Evolutionary conservation across 768 basidiomycete species (phyloP).

Genomic region (Kwoniella heveanensis): DNA sequence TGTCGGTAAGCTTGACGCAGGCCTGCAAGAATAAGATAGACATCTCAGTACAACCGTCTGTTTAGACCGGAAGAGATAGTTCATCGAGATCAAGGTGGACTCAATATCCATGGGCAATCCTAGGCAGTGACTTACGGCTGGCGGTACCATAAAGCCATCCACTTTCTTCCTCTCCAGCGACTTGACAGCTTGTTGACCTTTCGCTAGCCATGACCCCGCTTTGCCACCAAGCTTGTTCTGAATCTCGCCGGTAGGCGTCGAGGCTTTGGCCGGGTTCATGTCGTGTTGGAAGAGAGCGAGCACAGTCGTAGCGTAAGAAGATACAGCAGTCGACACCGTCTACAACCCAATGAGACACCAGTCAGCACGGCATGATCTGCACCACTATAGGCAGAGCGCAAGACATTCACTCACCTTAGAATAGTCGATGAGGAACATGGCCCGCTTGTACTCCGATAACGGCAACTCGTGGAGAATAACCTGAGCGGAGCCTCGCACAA

Average conservation of each 20-base stretch:
- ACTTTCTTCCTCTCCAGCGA: conserved; percentile 49
- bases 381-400: neutral
- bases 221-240: conserved; percentile 47
- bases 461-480: conserved; percentile 51
- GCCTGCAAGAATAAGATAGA: too few relatives aligned
- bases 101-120: neutral
- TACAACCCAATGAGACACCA: conserved; percentile 2
- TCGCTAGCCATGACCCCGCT: conserved; percentile 54
- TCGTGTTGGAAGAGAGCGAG: conserved; percentile 51
- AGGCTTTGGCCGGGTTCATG: conserved; percentile 32
- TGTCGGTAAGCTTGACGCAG: conserved; percentile 54
- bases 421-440: conserved; percentile 53
- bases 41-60: too few relatives aligned
- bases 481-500: conserved; percentile 44
- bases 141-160: conserved; percentile 50
- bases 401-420: conserved; percentile 42
- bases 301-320: conserved; percentile 52
- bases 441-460: conserved; percentile 51
- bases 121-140: conserved; percentile 32
- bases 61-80: too few relatives aligned
- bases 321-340: conserved; percentile 50
- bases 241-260: conserved; percentile 34
- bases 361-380: neutral
- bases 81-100: too few relatives aligned
- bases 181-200: conserved; percentile 55